phyloP scores from a whole-genome alignment of 768 basidiomycete genomes.

The Boletus edulis region DNA sequence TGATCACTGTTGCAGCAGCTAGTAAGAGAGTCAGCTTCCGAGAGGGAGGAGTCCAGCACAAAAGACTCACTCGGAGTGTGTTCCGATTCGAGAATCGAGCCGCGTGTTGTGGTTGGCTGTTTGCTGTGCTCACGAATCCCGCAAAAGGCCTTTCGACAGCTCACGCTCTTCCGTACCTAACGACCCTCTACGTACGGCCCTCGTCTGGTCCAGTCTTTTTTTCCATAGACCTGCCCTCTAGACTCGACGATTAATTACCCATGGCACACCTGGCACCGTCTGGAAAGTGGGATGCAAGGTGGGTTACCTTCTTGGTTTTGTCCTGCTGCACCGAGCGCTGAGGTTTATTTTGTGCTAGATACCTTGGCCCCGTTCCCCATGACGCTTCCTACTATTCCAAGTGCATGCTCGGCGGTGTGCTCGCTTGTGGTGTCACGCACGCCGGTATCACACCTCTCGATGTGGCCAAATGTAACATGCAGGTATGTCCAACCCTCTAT shows the following conservation, averaged over 20 bases:
- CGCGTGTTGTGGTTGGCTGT: slow-evolving; percentile 3
- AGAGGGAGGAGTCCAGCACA: too few relatives aligned
- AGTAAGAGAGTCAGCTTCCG: too few relatives aligned
- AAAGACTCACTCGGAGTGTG: too few relatives aligned
- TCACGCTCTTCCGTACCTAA: slow-evolving; percentile 12
- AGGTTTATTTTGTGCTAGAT: slow-evolving; percentile 36
- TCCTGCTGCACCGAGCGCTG: not conserved
- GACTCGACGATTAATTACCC: slow-evolving; percentile 2
- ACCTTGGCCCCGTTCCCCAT: slow-evolving; percentile 71
- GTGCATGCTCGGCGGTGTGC: slow-evolving; percentile 83
- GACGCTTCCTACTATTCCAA: slow-evolving; percentile 77
- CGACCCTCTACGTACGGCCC: slow-evolving; percentile 22
- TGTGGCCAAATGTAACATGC: slow-evolving; percentile 92
- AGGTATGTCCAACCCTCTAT: slow-evolving; percentile 44
- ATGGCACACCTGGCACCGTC: slow-evolving; percentile 52
- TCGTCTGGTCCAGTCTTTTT: slow-evolving; percentile 11
- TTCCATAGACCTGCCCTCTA: slow-evolving; percentile 28
- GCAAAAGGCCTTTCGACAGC: not conserved
- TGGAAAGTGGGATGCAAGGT: slow-evolving; percentile 79
- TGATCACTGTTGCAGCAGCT: too few relatives aligned
- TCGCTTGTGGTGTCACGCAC: slow-evolving; percentile 88
- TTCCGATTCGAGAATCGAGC: too few relatives aligned
- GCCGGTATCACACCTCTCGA: slow-evolving; percentile 85
- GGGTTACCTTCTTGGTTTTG: not conserved
- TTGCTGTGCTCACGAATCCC: not conserved